These are phyloP conservation scores for Candida tunisiensis DNA, from an alignment of 1,139 yeast genomes.

Conservation along the genomic window DNA sequence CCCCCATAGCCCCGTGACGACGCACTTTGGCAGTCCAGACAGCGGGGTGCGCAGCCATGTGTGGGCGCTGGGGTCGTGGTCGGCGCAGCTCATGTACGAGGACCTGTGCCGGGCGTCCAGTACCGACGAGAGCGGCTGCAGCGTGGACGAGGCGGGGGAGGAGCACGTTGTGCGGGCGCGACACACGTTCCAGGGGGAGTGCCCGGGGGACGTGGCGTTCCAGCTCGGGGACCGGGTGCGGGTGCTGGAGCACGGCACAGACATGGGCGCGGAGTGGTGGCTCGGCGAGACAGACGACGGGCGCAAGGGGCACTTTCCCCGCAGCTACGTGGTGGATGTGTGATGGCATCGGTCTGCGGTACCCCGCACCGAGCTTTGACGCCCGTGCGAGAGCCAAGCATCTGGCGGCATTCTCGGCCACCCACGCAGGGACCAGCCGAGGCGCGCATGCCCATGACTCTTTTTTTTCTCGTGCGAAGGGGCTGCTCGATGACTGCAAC, in stretches of 20 bases:
- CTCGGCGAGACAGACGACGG: slow-evolving; percentile 32
- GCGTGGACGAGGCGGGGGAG: too few relatives aligned
- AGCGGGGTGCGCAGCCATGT: slow-evolving; percentile 2
- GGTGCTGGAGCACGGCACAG: slow-evolving; percentile 24
- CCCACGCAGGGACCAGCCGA: too few relatives aligned
- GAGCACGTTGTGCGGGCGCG: slow-evolving; percentile 17
- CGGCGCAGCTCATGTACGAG: not conserved
- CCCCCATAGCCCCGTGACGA: slow-evolving; percentile 1
- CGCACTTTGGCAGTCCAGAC: slow-evolving; percentile 1
- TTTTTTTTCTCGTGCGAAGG: too few relatives aligned
- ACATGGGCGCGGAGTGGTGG: slow-evolving; percentile 39
- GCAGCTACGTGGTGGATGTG: slow-evolving; percentile 29
- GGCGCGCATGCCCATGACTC: too few relatives aligned
- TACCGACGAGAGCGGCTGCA: not conserved
- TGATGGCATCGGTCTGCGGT: too few relatives aligned
- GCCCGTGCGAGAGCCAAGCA: too few relatives aligned
- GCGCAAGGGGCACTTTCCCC: slow-evolving; percentile 34
- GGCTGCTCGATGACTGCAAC: too few relatives aligned
- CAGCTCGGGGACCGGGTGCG: slow-evolving; percentile 31
- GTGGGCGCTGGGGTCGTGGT: slow-evolving; percentile 2
- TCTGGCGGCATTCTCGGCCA: too few relatives aligned
- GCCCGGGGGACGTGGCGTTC: slow-evolving; percentile 34
- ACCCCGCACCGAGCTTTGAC: too few relatives aligned
- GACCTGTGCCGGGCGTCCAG: not conserved
- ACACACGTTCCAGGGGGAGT: slow-evolving; percentile 20